Base-by-base conservation (phyloP, 75 land plant species). In the Cupressus sempervirens region DNA sequence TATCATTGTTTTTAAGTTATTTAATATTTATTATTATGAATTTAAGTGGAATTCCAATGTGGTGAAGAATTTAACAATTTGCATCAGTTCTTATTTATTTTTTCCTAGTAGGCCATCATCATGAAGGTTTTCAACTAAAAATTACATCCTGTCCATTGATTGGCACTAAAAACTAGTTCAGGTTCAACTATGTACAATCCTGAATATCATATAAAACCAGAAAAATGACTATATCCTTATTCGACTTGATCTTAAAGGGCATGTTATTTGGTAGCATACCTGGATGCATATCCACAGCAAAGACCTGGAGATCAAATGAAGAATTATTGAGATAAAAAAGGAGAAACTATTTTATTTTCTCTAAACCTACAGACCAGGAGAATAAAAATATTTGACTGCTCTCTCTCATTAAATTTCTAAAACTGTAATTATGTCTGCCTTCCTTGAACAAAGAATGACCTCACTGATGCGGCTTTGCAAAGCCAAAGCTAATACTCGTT, bases 201-300 rank as follows among this genome's bases (percentile, higher is more conserved):
- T 62, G 40, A 43, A 14, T 40, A 36, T 36, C 23, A 15, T 6
- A 36, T 75, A 18, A 34, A 34, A 75, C 38, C 36, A 34, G 36
- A 34, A 75, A 75, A 20, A 40, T 76, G 2, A 18, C 0, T 76
- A 36, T 7, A 38, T 20, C 41, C 79, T 23, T 43, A 18, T 76
- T 40, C 79, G 40, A 76, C 20, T 76, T 76, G 43, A 76, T 36
- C 30, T n/a, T 45, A 79, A 79, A 45, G 46, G 0, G 9, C n/a
- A 26, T 45, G n/a, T 79, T 79, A 79, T 84, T 13, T 84, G 43
- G 38, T 18, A 16, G 86, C 41, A 36, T 87, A 96, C 98, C 98
- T 88, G 98, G 98, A 89, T 96, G 98, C 62, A 96, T 96, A 81
- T 96, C 98, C 86, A 95, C 93, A 29, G 91, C 95, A 88, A 96